Base-by-base conservation (phyloP, 371 early-diverging fungal genomes). In the Fennellomyces sp. region DNA sequence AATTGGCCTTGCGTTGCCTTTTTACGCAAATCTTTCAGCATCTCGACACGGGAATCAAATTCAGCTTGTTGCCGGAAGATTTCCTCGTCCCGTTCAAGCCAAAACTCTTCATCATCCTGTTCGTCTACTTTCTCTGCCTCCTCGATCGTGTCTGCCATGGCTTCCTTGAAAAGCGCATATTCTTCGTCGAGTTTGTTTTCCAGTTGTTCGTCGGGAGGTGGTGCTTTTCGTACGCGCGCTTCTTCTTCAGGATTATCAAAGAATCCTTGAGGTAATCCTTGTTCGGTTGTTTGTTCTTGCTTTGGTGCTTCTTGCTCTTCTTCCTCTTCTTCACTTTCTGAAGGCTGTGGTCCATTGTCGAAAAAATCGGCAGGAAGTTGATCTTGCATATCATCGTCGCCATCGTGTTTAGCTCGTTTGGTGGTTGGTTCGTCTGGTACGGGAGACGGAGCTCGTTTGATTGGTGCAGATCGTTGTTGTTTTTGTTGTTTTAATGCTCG, bases 191-290 rank as follows among this genome's bases (percentile, higher is more conserved):
- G 55, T 7, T 65, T 56, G 3, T 61, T 65, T 29, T 81, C 63
- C 5, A 64, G 38, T 42, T 73, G 64, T 42, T 71, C 76, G 21
- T 52, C 60, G 17, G 73, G 35, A 5, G 55, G 70, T 28, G 66
- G 38, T n/a, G 65, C 52, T 13, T 71, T 70, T 35, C 73, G 66
- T 12, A 63, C 73, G 25, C 64, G 65, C n/a, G 81, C 78, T 48
- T 81, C 81, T 63, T 71, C 66, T 52, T 74, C 73, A 29, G 77
- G 71, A 57, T 76, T 66, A 50, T 80, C 81, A 65, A 80, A 80
- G 38, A 80, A 80, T 13, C 81, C 81, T 23, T 64, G 52, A 27
- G 78, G 81, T 58, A 12, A 2, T 35, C 19, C 19, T 30, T 11
- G 17, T 27, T 36, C 7, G 7, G 19, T 17, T 27, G 31, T 30